These are phyloP conservation scores for Zizania palustris DNA, from an alignment of 202 grass and related monocot genomes.

Conservation along the genomic window DNA sequence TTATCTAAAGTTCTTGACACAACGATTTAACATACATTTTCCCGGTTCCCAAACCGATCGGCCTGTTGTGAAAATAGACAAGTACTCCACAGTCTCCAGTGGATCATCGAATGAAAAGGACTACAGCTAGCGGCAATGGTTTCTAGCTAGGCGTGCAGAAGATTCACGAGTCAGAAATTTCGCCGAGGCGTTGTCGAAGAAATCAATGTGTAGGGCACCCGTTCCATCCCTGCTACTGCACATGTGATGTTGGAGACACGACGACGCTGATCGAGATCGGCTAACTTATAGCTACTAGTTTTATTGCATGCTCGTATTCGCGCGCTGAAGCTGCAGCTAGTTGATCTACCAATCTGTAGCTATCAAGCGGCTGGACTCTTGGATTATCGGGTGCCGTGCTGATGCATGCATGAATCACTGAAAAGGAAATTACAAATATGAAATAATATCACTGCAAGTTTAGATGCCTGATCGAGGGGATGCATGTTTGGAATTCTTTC, in stretches of 20 bases:
- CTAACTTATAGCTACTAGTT: not conserved
- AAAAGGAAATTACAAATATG: not conserved
- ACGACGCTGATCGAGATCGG: not conserved
- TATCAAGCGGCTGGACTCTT: not conserved
- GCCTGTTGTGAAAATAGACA: too few species aligned
- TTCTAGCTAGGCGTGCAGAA: not conserved
- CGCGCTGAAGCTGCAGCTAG: not conserved
- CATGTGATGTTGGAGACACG: not conserved
- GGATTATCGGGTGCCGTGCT: conserved; percentile 9
- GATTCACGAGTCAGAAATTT: conserved; percentile 10
- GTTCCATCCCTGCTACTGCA: not conserved
- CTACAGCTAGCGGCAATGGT: not conserved
- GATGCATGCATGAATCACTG: not conserved
- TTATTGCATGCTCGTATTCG: not conserved
- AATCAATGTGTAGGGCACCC: not conserved
- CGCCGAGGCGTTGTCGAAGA: not conserved
- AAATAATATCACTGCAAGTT: not conserved
- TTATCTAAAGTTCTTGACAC: too few species aligned
- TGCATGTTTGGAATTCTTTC: not conserved
- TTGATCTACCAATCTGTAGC: not conserved
- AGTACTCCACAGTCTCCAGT: not conserved
- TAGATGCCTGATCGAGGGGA: not conserved
- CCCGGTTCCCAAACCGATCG: too few species aligned
- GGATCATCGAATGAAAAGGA: not conserved
- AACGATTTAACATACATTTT: too few species aligned